Evolutionary conservation across 2,329 filamentous ascomycete species (phyloP).

Genomic region (Cercospora sesami): DNA sequence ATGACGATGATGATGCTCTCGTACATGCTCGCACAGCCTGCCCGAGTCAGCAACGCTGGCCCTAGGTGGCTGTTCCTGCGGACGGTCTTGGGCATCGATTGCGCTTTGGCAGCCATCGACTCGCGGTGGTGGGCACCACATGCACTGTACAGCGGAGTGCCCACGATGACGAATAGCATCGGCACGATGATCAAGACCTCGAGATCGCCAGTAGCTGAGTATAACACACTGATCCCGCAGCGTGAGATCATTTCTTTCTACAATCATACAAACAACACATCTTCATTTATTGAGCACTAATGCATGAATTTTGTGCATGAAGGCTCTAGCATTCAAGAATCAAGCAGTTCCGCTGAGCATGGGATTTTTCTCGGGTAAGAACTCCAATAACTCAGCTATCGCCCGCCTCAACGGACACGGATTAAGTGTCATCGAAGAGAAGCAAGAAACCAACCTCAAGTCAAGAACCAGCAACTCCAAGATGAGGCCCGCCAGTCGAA

Average conservation of each 20-base stretch:
- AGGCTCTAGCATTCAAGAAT: slow-evolving; percentile 21
- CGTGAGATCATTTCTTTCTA: slow-evolving; percentile 2
- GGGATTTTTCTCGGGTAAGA: slow-evolving; percentile 23
- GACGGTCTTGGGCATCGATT: slow-evolving; percentile 17
- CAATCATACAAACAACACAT: slow-evolving; percentile 1
- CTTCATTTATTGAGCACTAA: slow-evolving; percentile 6
- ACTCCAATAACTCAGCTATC: slow-evolving; percentile 18
- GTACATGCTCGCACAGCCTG: slow-evolving; percentile 9
- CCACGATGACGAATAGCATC: slow-evolving; percentile 17
- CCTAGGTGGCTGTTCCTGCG: slow-evolving; percentile 8
- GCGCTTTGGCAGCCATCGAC: slow-evolving; percentile 19
- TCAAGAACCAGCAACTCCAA: slow-evolving; percentile 19
- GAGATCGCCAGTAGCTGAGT: slow-evolving; percentile 17
- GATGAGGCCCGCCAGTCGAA: slow-evolving; percentile 19
- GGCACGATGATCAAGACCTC: slow-evolving; percentile 15
- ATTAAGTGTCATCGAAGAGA: slow-evolving; percentile 24
- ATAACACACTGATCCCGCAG: slow-evolving; percentile 15
- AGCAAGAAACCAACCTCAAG: slow-evolving; percentile 16
- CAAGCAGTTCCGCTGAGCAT: slow-evolving; percentile 26
- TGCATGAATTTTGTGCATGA: slow-evolving; percentile 16
- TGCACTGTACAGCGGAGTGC: background rate
- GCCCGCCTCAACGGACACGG: slow-evolving; percentile 15
- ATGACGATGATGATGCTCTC: slow-evolving; percentile 17
- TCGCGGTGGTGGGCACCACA: slow-evolving; percentile 20
- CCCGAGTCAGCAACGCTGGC: slow-evolving; percentile 18